Evolutionary conservation across 23 red algal species (phyloP).

Genomic region (Cyanidium caldarium): DNA sequence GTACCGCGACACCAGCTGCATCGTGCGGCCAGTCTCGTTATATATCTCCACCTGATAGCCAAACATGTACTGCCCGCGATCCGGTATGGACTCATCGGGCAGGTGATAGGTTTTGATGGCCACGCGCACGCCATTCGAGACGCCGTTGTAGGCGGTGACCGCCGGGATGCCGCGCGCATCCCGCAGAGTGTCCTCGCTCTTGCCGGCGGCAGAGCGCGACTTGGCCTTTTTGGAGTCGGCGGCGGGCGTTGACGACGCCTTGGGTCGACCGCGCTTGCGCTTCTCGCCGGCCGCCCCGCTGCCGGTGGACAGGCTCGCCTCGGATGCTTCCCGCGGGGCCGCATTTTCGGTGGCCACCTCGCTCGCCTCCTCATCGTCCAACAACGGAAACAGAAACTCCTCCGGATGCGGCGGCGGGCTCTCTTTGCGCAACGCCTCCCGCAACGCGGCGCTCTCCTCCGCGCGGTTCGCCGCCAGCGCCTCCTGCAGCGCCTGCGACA

Average conservation of each 20-base stretch:
- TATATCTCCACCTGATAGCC: conserved; percentile 10
- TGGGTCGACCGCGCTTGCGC: background rate
- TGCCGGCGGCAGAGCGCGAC: background rate
- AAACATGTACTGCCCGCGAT: conserved; percentile 12
- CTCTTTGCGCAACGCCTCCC: background rate
- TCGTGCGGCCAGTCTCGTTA: background rate
- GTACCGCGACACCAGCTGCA: conserved; percentile 10
- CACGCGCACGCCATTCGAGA: conserved; percentile 7
- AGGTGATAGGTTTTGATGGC: background rate
- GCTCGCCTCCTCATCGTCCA: no score
- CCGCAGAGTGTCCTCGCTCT: background rate
- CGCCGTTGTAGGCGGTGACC: background rate
- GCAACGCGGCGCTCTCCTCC: background rate
- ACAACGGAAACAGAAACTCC: background rate
- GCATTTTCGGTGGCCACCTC: no score
- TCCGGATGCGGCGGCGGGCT: background rate
- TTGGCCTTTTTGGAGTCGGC: background rate
- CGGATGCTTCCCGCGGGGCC: no score
- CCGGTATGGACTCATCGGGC: background rate
- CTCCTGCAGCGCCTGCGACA: background rate
- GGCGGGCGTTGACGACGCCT: background rate
- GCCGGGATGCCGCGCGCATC: background rate
- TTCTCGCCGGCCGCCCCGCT: background rate
- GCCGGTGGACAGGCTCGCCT: no score
- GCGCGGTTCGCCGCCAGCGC: background rate